Evolutionary conservation across 1,284 basidiomycete genomes (phyloP), one percentile per base, ranked within the genome.

Genomic region (Pholiota adiposa): DNA sequence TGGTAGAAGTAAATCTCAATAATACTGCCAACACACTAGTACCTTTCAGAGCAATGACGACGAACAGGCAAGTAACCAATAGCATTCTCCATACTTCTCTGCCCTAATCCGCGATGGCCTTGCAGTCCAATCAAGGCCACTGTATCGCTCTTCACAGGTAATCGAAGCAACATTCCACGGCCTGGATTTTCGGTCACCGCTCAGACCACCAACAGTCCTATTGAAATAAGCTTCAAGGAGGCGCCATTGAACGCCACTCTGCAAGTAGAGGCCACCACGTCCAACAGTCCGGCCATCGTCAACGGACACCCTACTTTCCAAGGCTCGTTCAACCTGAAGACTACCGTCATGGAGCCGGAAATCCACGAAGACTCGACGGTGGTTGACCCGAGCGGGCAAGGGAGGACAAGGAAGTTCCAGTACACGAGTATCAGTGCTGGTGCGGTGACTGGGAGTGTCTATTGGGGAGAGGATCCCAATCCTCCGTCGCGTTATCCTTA

Each of bases 281-380:
- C 75, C 3, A 84, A 84, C 49, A 63, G 70, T 0, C 64, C 66
- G 0, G 77, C 74, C 4, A 51, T 23, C 2, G 72, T 83, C 14
- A 65, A 57, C 18, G 65, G 83, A 48, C 73, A 78, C 23, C 68
- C 75, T 0, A 66, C 78, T 1, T 84, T 70, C 54, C 77, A 84
- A 60, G 82, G 83, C 3, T 63, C 60, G 1, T 79, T 78, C 54
- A 63, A 65, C 0, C 65, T 82, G 21, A 27, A 54, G 12, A 73
- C 75, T 3, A 18, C 49, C 5, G n/a, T 21, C n/a, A 44, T 44
- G 14, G n/a, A 27, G 1, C 19, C 59, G n/a, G 12, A 23, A 16
- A 8, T 61, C 16, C 16, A 50, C 11, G 18, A 38, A 12, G 29
- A 50, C 11, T 14, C 7, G 4, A 16, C 12, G 2, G 41, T 50